phyloP scores from a whole-genome alignment of 2,329 filamentous ascomycete species.

The Thermothelomyces thermophilus region DNA sequence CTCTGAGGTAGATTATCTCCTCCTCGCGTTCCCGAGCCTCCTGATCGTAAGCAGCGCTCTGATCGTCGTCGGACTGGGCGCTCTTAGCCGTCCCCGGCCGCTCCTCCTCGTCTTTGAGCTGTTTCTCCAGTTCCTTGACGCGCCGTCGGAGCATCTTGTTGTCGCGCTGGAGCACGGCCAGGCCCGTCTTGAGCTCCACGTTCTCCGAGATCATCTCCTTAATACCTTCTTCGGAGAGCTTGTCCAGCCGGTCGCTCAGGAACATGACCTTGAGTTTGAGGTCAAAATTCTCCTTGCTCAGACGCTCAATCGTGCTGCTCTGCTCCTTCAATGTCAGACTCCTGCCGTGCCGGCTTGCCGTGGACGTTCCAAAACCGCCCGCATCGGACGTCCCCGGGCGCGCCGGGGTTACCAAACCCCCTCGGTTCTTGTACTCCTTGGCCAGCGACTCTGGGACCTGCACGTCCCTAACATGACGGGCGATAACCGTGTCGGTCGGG shows the following conservation, averaged over 20 bases:
- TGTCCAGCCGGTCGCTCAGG: constrained; percentile 85
- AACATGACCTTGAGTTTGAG: constrained; percentile 97
- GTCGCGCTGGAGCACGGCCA: constrained; percentile 84
- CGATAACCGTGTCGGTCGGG: constrained; percentile 81
- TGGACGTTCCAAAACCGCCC: constrained; percentile 42
- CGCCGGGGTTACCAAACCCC: constrained; percentile 54
- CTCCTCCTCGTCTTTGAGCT: constrained; percentile 59
- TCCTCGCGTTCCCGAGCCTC: constrained; percentile 68
- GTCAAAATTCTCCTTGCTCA: constrained; percentile 98
- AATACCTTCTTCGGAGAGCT: constrained; percentile 89
- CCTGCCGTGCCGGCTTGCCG: constrained; percentile 42
- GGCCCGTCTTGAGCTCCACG: constrained; percentile 85
- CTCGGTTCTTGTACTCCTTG: constrained; percentile 74
- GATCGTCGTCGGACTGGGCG: constrained; percentile 50
- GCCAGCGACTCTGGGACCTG: constrained; percentile 85
- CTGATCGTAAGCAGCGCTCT: constrained; percentile 51
- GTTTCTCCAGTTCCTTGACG: constrained; percentile 80
- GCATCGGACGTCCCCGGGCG: constrained; percentile 48
- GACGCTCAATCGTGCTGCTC: constrained; percentile 89
- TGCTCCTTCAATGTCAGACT: constrained; percentile 92
- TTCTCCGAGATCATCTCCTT: constrained; percentile 98
- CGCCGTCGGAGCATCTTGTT: constrained; percentile 75
- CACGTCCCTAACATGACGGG: constrained; percentile 81
- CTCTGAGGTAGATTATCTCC: constrained; percentile 76
- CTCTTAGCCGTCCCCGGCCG: constrained; percentile 55